Base-by-base conservation (phyloP, 2,329 filamentous ascomycete genomes). In the Fusarium bulbicola region DNA sequence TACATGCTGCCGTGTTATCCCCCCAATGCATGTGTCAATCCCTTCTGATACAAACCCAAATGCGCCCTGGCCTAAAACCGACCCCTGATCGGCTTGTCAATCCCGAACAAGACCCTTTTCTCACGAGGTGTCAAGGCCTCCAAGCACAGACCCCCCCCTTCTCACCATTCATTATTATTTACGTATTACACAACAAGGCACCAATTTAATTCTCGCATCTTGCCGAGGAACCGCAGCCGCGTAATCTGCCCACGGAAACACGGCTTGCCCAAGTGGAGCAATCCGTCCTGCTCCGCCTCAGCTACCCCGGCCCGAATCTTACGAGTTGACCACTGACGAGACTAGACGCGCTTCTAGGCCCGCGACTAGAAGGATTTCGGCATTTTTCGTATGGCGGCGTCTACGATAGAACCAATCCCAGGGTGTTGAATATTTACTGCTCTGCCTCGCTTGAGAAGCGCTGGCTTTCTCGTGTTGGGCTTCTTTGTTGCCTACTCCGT, bases 141-240 rank as follows among this genome's bases (percentile, higher is more conserved):
- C 16, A 9, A 30, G 52, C 36, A 30, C 52, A 42, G 52, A 21
- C 36, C 52, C 36, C 50, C 50, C n/a, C 20, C 32, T 16, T 13
- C 50, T 37, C 24, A 16, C n/a, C 14, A 34, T 34, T 34, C 32
- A 34, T 3, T 6, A 28, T 21, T 24, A 34, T 50, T 34, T 50
- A 53, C 34, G 20, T n/a, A 37, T 37, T 21, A 28, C 20, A 16
- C 34, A 28, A 13, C 50, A 18, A 53, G 14, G 20, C 20, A n/a
- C 24, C 20, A 53, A 56, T 8, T 42, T 18, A 43, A 62, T 14
- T 46, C 20, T 16, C 21, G 39, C 36, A 40, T 59, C 13, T 58
- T 67, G 64, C 45, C 62, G 45, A 46, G 37, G 34, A 60, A 60
- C 64, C 62, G 52, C 34, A 46, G 62, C 64, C 64, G 30, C 64